Conservation (phyloP, 371 early-diverging fungal genomes). For the Mortierella sp. region DNA sequence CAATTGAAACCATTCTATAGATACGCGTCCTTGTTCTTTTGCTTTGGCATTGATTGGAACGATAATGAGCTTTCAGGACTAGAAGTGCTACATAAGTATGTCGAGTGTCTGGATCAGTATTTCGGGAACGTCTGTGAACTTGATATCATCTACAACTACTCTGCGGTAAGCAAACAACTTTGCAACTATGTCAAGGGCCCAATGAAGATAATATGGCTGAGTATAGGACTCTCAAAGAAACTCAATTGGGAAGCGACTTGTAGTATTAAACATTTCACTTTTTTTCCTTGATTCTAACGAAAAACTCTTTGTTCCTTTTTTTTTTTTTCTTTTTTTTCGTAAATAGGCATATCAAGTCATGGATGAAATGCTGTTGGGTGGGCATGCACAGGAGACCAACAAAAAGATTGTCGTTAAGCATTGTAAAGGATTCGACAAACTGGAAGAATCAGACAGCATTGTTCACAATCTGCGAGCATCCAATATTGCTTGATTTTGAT, state of each 20-base stretch:
- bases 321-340: background rate
- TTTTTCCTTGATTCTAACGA: too few relatives aligned
- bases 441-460: slow-evolving; percentile 55
- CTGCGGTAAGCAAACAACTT: slow-evolving; percentile 58
- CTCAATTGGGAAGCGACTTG: too few relatives aligned
- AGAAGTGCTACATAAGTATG: slow-evolving; percentile 61
- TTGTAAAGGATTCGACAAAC: slow-evolving; percentile 57
- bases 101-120: slow-evolving; percentile 61
- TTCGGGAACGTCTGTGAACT: slow-evolving; percentile 73
- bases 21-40: slow-evolving; percentile 61
- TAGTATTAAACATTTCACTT: too few relatives aligned
- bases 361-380: slow-evolving; percentile 68
- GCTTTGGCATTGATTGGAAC: slow-evolving; percentile 58
- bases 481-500: slow-evolving; percentile 43
- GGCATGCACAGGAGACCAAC: slow-evolving; percentile 57
- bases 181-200: too few relatives aligned
- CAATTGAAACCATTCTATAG: slow-evolving; percentile 19
- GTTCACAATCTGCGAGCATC: slow-evolving; percentile 56
- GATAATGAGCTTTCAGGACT: slow-evolving; percentile 61
- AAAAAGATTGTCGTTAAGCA: slow-evolving; percentile 55
- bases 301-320: background rate
- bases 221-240: too few relatives aligned
- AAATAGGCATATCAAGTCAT: slow-evolving; percentile 58
- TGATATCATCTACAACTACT: slow-evolving; percentile 77
- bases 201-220: too few relatives aligned